Evolutionary conservation across 1,139 yeast species (phyloP).

Genomic region (Taiozyma onychis): DNA sequence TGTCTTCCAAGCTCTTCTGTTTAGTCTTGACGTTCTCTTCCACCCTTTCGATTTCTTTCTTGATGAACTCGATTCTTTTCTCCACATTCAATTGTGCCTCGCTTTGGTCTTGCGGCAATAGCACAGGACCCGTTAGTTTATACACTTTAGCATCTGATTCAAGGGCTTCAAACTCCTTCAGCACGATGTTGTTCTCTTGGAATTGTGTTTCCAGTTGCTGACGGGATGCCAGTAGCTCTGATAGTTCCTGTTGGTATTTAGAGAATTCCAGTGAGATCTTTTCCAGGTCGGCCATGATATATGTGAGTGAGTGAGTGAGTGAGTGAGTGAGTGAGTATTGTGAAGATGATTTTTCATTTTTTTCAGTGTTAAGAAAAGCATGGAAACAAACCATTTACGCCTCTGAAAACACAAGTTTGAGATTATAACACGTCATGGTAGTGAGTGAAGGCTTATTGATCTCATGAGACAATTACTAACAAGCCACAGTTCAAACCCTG

Average conservation of each 20-base stretch:
- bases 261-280: slow-evolving; percentile 24
- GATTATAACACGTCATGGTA: background rate
- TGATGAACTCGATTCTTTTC: slow-evolving; percentile 84
- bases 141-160: slow-evolving; percentile 66
- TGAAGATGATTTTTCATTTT: background rate
- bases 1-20: slow-evolving; percentile 44
- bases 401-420: background rate
- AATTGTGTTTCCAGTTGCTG: slow-evolving; percentile 70
- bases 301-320: background rate
- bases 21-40: slow-evolving; percentile 51
- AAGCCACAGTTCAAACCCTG: slow-evolving; percentile 41
- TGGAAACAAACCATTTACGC: background rate
- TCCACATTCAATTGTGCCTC: slow-evolving; percentile 82
- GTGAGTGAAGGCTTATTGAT: background rate
- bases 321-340: background rate
- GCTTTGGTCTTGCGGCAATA: slow-evolving; percentile 76
- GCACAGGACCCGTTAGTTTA: slow-evolving; percentile 87
- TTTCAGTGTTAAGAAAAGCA: background rate
- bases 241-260: slow-evolving; percentile 34
- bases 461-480: background rate
- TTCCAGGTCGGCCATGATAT: slow-evolving; percentile 18
- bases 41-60: slow-evolving; percentile 65
- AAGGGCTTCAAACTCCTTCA: slow-evolving; percentile 65
- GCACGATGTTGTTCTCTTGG: slow-evolving; percentile 92
- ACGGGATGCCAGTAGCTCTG: slow-evolving; percentile 52